Evolutionary conservation across 306 rosid species (phyloP).

Genomic region (Morella rubra): DNA sequence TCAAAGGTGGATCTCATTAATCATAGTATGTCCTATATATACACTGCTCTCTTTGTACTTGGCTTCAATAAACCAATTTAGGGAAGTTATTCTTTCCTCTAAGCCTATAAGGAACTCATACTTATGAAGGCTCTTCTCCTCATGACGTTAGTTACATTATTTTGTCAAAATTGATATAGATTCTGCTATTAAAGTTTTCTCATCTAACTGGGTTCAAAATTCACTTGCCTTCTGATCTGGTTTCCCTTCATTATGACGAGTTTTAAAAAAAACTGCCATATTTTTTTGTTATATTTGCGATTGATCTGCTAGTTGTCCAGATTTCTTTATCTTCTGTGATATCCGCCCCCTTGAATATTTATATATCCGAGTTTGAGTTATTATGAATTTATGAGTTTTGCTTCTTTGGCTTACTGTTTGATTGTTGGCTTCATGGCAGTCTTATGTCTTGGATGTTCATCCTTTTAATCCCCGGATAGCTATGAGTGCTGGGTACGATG

Average conservation of each 20-base stretch:
- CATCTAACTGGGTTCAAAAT: neutral
- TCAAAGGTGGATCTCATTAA: neutral
- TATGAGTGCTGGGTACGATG: slow-evolving; percentile 98
- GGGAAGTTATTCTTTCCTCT: neutral
- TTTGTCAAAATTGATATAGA: neutral
- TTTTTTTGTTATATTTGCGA: neutral
- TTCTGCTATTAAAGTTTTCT: neutral
- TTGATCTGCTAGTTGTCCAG: neutral
- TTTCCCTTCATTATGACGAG: neutral
- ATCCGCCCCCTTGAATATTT: slow-evolving; percentile 12
- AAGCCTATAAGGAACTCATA: slow-evolving; percentile 1
- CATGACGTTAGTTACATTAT: neutral
- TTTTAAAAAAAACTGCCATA: neutral
- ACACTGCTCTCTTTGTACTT: slow-evolving; percentile 2
- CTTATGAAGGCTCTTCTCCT: neutral
- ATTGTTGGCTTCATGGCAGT: slow-evolving; percentile 51
- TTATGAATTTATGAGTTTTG: slow-evolving; percentile 8
- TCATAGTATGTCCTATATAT: neutral
- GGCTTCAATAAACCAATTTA: neutral
- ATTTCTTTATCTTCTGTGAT: slow-evolving; percentile 15
- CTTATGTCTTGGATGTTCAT: slow-evolving; percentile 94
- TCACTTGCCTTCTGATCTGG: neutral
- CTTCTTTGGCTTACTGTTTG: slow-evolving; percentile 32
- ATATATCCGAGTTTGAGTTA: slow-evolving; percentile 14
- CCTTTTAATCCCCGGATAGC: slow-evolving; percentile 97